Percentiles rank a stretch among this genome's conserved stretches.
phyloP scores from a whole-genome alignment of 129 eudicot genomes.

The Centrapalus pauciflorus region DNA sequence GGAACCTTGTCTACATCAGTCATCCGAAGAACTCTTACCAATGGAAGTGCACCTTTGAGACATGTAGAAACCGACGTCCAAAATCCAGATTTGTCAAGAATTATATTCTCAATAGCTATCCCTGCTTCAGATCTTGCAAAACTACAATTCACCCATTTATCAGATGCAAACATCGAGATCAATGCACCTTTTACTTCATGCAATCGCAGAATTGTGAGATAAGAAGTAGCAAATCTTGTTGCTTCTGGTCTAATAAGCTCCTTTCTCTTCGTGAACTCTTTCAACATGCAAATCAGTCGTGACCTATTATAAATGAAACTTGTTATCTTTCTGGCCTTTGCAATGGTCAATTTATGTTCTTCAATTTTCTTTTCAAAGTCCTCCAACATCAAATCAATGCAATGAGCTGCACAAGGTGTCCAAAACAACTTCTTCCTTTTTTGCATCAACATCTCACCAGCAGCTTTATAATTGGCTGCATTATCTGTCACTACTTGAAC shows the following conservation, averaged over 20 bases:
- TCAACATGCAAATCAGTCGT: background rate
- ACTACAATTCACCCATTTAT: background rate
- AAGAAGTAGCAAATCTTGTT: conserved; percentile 26
- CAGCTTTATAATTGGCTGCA: background rate
- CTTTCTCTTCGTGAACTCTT: background rate
- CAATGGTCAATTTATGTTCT: background rate
- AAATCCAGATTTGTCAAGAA: background rate
- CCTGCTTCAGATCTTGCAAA: background rate
- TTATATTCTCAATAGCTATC: background rate
- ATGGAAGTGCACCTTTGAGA: background rate
- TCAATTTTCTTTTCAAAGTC: conserved; percentile 4
- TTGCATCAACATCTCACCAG: background rate
- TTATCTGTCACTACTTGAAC: conserved; percentile 23
- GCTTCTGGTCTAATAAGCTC: conserved; percentile 4
- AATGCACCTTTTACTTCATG: background rate
- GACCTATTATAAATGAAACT: background rate
- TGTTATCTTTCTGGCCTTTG: background rate
- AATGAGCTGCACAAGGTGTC: conserved; percentile 25
- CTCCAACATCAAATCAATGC: conserved; percentile 19
- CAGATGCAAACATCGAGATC: conserved; percentile 7
- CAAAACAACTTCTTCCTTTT: conserved; percentile 13
- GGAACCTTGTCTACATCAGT: no score
- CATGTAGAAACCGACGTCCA: background rate
- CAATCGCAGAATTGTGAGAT: conserved; percentile 3
- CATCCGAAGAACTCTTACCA: no score